Conservation (phyloP, 345 rosid genomes). For the Anastatica hierochuntica region DNA sequence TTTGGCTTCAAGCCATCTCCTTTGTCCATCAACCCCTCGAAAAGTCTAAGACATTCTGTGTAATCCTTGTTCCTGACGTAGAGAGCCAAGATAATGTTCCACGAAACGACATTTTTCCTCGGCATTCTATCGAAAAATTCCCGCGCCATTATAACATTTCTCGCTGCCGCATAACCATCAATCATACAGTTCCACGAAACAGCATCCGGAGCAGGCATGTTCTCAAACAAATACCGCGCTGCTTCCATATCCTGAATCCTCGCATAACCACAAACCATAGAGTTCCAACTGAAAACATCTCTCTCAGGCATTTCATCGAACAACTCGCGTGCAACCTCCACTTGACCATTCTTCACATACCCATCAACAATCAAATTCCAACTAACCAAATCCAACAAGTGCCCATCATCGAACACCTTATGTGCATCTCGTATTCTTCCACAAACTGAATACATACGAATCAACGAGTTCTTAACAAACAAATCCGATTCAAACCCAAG, state of each 20-base stretch:
- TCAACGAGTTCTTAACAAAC: constrained; percentile 37
- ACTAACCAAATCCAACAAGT: constrained; percentile 36
- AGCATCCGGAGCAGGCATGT: constrained; percentile 38
- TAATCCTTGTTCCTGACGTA: constrained; percentile 42
- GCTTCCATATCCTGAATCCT: constrained; percentile 29
- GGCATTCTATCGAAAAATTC: constrained; percentile 44
- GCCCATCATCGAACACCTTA: constrained; percentile 36
- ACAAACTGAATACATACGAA: constrained; percentile 36
- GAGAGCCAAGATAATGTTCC: constrained; percentile 51
- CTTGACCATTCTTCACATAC: constrained; percentile 31
- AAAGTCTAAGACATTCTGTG: constrained; percentile 40
- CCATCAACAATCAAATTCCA: constrained; percentile 52
- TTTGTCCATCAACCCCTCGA: constrained; percentile 42
- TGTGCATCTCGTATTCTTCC: constrained; percentile 28
- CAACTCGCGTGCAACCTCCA: constrained; percentile 36
- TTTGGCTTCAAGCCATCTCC: constrained; percentile 38
- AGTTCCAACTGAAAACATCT: constrained; percentile 55
- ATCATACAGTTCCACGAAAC: constrained; percentile 63
- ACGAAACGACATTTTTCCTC: constrained; percentile 40
- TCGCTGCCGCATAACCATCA: constrained; percentile 38
- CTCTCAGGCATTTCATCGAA: constrained; percentile 44
- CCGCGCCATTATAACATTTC: constrained; percentile 27
- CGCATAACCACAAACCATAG: constrained; percentile 48
- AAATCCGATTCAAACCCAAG: constrained; percentile 35
- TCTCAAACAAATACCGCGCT: constrained; percentile 34